Evolutionary conservation across 208 protist species (phyloP).

Genomic region (Kentomonas sorsogonicus): DNA sequence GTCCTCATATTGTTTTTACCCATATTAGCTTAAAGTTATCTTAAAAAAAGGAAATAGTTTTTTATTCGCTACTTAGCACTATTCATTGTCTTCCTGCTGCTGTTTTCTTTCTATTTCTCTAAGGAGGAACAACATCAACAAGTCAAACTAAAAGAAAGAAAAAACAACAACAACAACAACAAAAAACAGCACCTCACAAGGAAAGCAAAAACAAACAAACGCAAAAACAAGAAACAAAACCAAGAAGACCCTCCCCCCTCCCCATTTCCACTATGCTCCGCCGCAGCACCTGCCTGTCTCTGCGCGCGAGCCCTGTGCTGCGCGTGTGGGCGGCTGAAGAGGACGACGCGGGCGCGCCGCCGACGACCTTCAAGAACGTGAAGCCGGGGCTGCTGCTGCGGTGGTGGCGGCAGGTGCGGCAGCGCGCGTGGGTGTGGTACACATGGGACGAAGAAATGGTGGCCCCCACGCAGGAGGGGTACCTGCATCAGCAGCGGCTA

Average conservation of each 20-base stretch:
- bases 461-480: conserved; percentile 67
- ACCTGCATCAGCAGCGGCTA: conserved; percentile 81
- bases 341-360: conserved; percentile 72
- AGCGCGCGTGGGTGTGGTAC: conserved; percentile 76
- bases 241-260: background rate
- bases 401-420: conserved; percentile 82
- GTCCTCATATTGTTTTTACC: too few relatives aligned
- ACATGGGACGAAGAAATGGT: conserved; percentile 87
- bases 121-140: too few relatives aligned
- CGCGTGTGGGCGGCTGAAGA: conserved; percentile 84
- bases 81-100: background rate
- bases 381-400: conserved; percentile 75
- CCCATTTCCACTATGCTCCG: conserved; percentile 35
- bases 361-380: conserved; percentile 88
- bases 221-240: background rate
- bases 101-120: conserved; percentile 8
- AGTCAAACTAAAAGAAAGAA: too few relatives aligned
- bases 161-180: too few relatives aligned
- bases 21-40: too few relatives aligned
- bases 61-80: background rate
- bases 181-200: background rate
- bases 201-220: conserved; percentile 1
- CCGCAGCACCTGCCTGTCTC: conserved; percentile 15
- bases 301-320: conserved; percentile 55
- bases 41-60: too few relatives aligned